These are phyloP conservation scores for Zygosaccharomyces siamensis DNA, from an alignment of 805 yeast species.

Conservation along the genomic window DNA sequence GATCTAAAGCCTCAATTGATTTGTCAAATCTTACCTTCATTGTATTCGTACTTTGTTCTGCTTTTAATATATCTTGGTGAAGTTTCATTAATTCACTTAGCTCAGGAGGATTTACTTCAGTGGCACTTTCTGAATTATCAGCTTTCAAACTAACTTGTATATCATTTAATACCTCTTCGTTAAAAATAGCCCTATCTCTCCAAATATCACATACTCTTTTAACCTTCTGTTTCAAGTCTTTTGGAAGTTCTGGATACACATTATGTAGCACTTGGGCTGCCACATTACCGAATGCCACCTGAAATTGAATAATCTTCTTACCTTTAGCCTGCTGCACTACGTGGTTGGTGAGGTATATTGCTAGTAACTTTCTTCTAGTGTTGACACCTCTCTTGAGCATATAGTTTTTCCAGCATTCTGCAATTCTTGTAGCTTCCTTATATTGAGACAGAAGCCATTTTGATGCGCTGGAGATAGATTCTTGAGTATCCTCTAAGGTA, in stretches of 20 bases:
- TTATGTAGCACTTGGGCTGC: constrained; percentile 34
- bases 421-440: constrained; percentile 25
- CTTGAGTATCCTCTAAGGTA: constrained; percentile 33
- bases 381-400: constrained; percentile 23
- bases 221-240: constrained; percentile 47
- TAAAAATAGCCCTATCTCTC: constrained; percentile 55
- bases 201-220: constrained; percentile 60
- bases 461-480: constrained; percentile 32
- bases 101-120: constrained; percentile 34
- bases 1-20: constrained; percentile 27
- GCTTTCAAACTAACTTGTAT: constrained; percentile 27
- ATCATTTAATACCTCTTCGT: constrained; percentile 29
- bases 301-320: constrained; percentile 30
- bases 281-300: constrained; percentile 26
- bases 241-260: constrained; percentile 36
- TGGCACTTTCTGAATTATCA: constrained; percentile 18
- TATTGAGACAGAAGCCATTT: constrained; percentile 32
- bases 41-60: constrained; percentile 24
- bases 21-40: constrained; percentile 29
- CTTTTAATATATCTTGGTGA: constrained; percentile 20
- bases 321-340: constrained; percentile 34
- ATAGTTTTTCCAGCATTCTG: constrained; percentile 27
- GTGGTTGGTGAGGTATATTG: constrained; percentile 32
- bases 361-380: constrained; percentile 30
- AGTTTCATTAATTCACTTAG: constrained; percentile 28